Evolutionary conservation across 2,329 filamentous ascomycete species (phyloP), one percentile per base, ranked within the genome.

Genomic region (Xylariaceae sp.): DNA sequence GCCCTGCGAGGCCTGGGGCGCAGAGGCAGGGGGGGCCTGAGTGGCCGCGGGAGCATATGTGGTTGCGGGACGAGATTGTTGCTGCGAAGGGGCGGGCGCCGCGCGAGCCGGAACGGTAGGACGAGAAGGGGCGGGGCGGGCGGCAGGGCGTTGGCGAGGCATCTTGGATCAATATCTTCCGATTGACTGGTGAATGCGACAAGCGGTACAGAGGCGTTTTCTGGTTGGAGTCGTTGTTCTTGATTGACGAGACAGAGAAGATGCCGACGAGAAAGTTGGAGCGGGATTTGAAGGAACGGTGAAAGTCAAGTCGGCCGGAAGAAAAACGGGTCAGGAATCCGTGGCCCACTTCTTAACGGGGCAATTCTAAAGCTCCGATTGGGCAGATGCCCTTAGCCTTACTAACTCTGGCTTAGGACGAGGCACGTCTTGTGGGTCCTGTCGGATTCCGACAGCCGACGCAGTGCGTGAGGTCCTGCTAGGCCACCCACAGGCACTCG

Each of bases 101-200:
- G 80, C 75, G 64, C 80, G 74, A 55, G 81, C 72, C 56, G 86
- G 76, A 59, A 83, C 80, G 65, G 81, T 82, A 65, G 88, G 88
- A 67, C 88, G 85, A 78, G 67, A 72, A 71, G 66, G 74, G 21
- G 56, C 37, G 21, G 71, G 73, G 72, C 72, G 78, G 68, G 76
- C 81, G 74, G 80, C 77, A 74, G 87, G 83, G 71, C 85, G 81
- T 80, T 88, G 84, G 75, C 88, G 88, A 86, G 88, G 75, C 88
- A 92, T 92, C 55, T 72, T 80, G 70, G 21, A 8, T 45, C 9
- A 22, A 19, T 47, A 30, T 55, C 13, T 26, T 26, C 49, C 46
- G n/a, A n/a, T 15, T 42, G 6, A 19, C 46, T 22, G n/a, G 9
- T 36, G n/a, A 13, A 34, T 21, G 22, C 40, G 1, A 18, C 12